phyloP scores from a whole-genome alignment of 176 grass and related monocot species.

The Aegilops sharonensis region DNA sequence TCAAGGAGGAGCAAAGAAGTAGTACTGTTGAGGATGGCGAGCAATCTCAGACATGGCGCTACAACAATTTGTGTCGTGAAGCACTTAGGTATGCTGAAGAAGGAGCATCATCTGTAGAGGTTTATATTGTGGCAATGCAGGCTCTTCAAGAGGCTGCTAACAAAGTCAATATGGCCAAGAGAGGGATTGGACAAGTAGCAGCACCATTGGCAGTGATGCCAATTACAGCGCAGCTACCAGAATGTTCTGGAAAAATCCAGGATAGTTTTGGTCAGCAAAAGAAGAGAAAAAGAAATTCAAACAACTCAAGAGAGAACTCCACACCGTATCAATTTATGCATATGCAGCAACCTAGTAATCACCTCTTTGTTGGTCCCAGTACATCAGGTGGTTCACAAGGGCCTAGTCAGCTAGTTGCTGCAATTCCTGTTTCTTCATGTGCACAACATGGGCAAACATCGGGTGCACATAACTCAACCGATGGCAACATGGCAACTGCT shows the following conservation, averaged over 20 bases:
- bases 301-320: conserved; percentile 35
- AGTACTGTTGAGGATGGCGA: conserved; percentile 33
- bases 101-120: conserved; percentile 50
- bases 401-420: conserved; percentile 38
- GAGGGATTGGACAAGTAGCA: conserved; percentile 48
- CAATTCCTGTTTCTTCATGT: conserved; percentile 40
- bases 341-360: conserved; percentile 50
- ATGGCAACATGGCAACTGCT: conserved; percentile 24
- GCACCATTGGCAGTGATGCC: conserved; percentile 55
- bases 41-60: conserved; percentile 50
- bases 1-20: conserved; percentile 47
- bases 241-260: conserved; percentile 24
- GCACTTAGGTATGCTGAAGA: conserved; percentile 63
- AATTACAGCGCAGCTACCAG: conserved; percentile 48
- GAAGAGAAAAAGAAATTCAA: conserved; percentile 49
- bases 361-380: conserved; percentile 37
- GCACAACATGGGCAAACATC: conserved; percentile 40
- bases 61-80: conserved; percentile 58
- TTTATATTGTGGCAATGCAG: conserved; percentile 62
- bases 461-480: conserved; percentile 23
- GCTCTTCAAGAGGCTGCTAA: conserved; percentile 66
- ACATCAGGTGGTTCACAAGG: conserved; percentile 44
- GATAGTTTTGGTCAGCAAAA: conserved; percentile 41
- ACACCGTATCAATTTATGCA: conserved; percentile 40
- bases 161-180: conserved; percentile 56